Evolutionary conservation across 768 basidiomycete genomes (phyloP), one percentile per base, ranked within the genome.

Genomic region (Russula sp.): DNA sequence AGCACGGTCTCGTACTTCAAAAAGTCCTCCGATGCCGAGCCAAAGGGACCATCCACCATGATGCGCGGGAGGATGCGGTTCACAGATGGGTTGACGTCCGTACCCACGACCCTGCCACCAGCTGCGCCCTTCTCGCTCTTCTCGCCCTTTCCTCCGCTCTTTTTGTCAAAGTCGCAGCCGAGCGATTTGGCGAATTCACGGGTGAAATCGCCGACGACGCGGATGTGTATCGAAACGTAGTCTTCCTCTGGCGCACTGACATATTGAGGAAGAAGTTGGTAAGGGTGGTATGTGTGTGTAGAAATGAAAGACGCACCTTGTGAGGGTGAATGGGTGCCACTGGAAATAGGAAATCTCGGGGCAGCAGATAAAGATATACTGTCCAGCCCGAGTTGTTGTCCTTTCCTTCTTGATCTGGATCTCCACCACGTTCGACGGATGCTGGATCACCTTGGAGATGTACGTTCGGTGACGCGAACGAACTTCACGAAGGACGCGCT

Each of bases 401-500:
- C 88, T 90, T 72, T 97, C 95, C 77, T 97, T 97, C 81, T 95
- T 97, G 82, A 98, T 95, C 75, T 97, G 96, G 32, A 98, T 78
- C 77, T 98, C 94, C 79, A 95, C 82, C 66, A 97, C 94, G 66
- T 89, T 92, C 50, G 90, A 93, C 24, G 95, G 95, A 75, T 98
- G 95, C 72, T 93, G 91, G 74, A 97, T 89, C 75, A 95, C 92
- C 78, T 94, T 95, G 73, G 89, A 91, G 72, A 98, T 89, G 74
- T 88, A 95, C 6, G 96, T 98, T 65, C 86, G 79, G 74, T 98
- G 94, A 58, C 94, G 86, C 28, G 92, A 90, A 58, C 95, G 86
- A 65, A 96, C 76, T 79, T 98, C 96, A 70, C 96, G 92, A 36
- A 97, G 81, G 70, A 98, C 81, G 58, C 95, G 91, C 78, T 98